phyloP scores from a whole-genome alignment of 176 grass and related monocot species.

The Elymus sibiricus region DNA sequence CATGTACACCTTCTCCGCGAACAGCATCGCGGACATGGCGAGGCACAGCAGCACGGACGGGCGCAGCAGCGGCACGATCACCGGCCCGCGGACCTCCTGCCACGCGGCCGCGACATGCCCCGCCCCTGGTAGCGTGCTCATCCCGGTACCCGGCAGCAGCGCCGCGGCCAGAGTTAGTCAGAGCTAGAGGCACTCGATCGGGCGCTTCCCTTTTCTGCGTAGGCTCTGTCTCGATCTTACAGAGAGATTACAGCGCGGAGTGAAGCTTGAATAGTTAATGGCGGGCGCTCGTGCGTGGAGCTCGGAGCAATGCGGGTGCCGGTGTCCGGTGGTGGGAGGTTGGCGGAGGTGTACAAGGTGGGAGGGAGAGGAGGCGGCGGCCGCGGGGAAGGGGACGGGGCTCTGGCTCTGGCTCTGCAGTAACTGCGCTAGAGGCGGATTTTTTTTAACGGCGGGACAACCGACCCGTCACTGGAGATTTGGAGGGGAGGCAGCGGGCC shows the following conservation, averaged over 20 bases:
- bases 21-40: conserved; percentile 67
- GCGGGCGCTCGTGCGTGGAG: background rate
- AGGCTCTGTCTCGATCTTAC: background rate
- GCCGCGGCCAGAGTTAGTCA: conserved; percentile 1
- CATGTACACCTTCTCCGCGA: conserved; percentile 78
- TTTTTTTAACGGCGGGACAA: conserved; percentile 29
- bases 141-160: conserved; percentile 25
- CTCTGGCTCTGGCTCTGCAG: no score
- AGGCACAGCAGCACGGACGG: conserved; percentile 52
- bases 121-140: background rate
- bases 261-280: background rate
- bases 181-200: background rate
- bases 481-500: background rate
- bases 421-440: background rate
- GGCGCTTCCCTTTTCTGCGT: background rate
- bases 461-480: background rate
- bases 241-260: background rate
- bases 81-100: conserved; percentile 48
- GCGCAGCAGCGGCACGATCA: conserved; percentile 61
- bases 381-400: background rate
- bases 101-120: conserved; percentile 38
- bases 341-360: background rate
- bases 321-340: background rate
- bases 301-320: background rate
- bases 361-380: background rate